Percentiles rank a stretch among this genome's conserved stretches.
phyloP scores from a whole-genome alignment of 2,329 filamentous ascomycete genomes.

The Tolypocladium inflatum region DNA sequence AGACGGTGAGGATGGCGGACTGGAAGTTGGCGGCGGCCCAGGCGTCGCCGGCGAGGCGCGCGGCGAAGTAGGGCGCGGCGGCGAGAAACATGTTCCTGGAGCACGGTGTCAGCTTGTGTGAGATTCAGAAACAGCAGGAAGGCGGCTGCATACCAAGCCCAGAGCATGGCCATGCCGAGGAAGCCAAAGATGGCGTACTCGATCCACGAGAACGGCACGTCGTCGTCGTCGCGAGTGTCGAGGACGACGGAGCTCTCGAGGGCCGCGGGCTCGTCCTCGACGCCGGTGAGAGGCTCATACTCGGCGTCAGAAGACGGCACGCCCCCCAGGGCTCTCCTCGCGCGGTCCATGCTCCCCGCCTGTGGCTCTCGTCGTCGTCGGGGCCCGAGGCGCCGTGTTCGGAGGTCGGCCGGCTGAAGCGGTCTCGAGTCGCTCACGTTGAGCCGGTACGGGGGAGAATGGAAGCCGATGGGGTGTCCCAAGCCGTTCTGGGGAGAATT shows the following conservation, averaged over 20 bases:
- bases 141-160: constrained; percentile 69
- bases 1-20: constrained; percentile 78
- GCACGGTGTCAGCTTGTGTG: neutral
- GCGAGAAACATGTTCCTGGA: constrained; percentile 96
- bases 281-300: constrained; percentile 21
- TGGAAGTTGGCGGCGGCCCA: constrained; percentile 79
- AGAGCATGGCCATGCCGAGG: constrained; percentile 88
- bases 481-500: neutral
- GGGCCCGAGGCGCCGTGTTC: neutral
- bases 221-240: constrained; percentile 19
- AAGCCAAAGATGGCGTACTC: constrained; percentile 81
- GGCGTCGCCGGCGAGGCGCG: constrained; percentile 61
- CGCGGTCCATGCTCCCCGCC: constrained; percentile 14
- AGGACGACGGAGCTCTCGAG: constrained; percentile 10
- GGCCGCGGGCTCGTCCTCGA: constrained; percentile 13
- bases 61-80: constrained; percentile 85
- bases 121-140: neutral
- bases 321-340: constrained; percentile 12
- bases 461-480: neutral
- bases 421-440: neutral
- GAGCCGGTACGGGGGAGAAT: neutral
- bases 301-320: constrained; percentile 14
- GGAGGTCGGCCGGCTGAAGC: neutral
- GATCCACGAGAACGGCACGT: constrained; percentile 65
- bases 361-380: neutral